These are phyloP conservation scores for Arctium lappa DNA, from an alignment of 129 eudicot genomes.

Conservation along the genomic window DNA sequence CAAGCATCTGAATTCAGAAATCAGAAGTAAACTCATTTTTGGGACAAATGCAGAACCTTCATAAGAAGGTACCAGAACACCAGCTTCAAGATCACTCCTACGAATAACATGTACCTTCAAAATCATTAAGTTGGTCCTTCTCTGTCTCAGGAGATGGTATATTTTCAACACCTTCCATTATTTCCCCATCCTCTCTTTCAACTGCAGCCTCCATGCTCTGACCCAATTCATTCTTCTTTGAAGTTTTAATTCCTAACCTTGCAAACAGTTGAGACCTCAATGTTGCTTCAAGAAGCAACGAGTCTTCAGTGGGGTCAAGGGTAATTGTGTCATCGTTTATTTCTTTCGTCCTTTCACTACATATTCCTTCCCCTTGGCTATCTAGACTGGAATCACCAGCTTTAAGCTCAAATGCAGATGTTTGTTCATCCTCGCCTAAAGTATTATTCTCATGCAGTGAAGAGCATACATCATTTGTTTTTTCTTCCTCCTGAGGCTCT, in stretches of 20 bases:
- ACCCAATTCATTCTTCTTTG: constrained; percentile 25
- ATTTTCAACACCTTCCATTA: constrained; percentile 23
- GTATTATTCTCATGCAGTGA: constrained; percentile 31
- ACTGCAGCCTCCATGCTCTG: constrained; percentile 22
- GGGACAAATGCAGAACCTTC: background rate
- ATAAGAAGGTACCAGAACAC: background rate
- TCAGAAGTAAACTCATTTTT: background rate
- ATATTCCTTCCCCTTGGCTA: constrained; percentile 29
- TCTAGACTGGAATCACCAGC: constrained; percentile 24
- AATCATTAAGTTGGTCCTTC: constrained; percentile 24
- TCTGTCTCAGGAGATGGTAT: constrained; percentile 19
- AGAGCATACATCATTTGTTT: constrained; percentile 31
- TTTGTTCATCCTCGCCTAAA: constrained; percentile 44
- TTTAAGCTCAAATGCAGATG: constrained; percentile 35
- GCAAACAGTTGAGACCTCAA: constrained; percentile 74
- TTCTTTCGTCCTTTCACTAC: constrained; percentile 29
- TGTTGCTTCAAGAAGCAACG: constrained; percentile 74
- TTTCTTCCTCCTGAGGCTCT: constrained; percentile 41
- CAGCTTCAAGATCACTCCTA: background rate
- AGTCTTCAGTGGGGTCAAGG: constrained; percentile 46
- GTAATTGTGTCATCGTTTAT: constrained; percentile 22
- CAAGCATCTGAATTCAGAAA: background rate
- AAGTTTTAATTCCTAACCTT: constrained; percentile 39
- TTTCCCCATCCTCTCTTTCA: constrained; percentile 39
- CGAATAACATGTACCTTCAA: constrained; percentile 37